These are phyloP conservation scores for Ceratobasidium sp. DNA, from an alignment of 1,284 basidiomycete species.

Conservation along the genomic window DNA sequence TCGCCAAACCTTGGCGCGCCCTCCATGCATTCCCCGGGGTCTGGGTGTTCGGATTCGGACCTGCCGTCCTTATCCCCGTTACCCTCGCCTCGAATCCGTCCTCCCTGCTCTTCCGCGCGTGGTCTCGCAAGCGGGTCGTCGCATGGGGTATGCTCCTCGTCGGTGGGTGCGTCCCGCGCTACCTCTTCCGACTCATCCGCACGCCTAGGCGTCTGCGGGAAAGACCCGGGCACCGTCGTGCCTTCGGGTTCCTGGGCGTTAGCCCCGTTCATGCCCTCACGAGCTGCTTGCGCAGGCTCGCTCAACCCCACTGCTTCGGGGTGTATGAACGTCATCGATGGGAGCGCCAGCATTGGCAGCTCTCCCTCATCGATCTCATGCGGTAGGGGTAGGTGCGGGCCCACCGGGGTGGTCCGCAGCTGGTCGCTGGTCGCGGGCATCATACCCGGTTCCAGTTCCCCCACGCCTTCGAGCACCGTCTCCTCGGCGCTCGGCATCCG, in stretches of 20 bases:
- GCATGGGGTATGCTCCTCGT: neutral
- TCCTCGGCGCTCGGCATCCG: neutral
- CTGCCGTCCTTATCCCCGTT: neutral
- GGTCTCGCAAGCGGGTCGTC: neutral
- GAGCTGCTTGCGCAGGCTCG: neutral
- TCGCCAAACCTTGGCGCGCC: neutral
- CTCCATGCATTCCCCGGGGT: neutral
- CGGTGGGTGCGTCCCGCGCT: too few species aligned
- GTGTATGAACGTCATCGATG: neutral
- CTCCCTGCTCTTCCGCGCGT: neutral
- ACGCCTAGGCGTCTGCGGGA: neutral
- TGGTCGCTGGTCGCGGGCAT: too few species aligned
- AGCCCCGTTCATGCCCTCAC: neutral
- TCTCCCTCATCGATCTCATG: neutral
- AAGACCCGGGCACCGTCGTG: neutral
- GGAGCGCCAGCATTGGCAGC: neutral
- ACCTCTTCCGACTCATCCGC: neutral
- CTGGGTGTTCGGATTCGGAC: neutral
- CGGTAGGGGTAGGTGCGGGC: neutral
- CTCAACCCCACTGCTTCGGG: conserved; percentile 2
- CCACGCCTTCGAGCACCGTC: neutral
- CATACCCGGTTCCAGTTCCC: neutral
- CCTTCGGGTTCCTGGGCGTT: neutral
- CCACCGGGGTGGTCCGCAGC: too few species aligned
- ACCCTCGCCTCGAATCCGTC: too few species aligned